These are phyloP conservation scores for Aechmea fasciata DNA, from an alignment of 176 grass and related monocot genomes.

Conservation along the genomic window DNA sequence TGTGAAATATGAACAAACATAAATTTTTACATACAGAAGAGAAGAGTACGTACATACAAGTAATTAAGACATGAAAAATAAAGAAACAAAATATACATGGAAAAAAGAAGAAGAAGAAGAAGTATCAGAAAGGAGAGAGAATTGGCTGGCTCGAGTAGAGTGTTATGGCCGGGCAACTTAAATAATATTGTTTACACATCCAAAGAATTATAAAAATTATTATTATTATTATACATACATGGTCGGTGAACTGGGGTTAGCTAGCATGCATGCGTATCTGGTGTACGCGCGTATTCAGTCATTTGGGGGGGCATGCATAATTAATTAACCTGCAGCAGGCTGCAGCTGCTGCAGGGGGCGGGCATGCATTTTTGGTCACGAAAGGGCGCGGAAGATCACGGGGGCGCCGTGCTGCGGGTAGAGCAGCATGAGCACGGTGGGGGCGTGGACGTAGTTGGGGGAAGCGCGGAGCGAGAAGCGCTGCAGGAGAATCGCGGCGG, in stretches of 20 bases:
- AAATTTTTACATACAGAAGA: constrained; percentile 5
- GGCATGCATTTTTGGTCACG: constrained; percentile 27
- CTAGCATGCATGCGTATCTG: too few species aligned
- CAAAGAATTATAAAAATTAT: too few species aligned
- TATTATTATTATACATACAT: too few species aligned
- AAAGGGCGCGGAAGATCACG: constrained; percentile 35
- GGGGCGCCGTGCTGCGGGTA: constrained; percentile 68
- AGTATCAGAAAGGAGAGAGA: constrained; percentile 34
- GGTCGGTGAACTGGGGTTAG: too few species aligned
- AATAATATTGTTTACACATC: constrained; percentile 18
- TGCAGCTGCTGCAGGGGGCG: neutral
- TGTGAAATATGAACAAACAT: neutral
- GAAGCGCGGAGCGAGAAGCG: constrained; percentile 38
- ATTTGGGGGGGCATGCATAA: too few species aligned
- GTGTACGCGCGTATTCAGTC: too few species aligned
- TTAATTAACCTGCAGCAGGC: neutral
- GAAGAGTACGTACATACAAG: constrained; percentile 49
- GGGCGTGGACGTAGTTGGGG: constrained; percentile 51
- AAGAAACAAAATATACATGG: neutral
- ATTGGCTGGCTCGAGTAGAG: neutral
- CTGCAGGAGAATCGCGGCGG: constrained; percentile 44
- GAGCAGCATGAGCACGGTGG: constrained; percentile 70
- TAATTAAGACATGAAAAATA: constrained; percentile 28
- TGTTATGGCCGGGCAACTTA: constrained; percentile 31
- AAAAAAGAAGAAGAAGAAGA: neutral